A percentile compares a stretch with the other conserved stretches of the same genome.
phyloP scores from a whole-genome alignment of 768 basidiomycete genomes.

The Sutorius australiensis region DNA sequence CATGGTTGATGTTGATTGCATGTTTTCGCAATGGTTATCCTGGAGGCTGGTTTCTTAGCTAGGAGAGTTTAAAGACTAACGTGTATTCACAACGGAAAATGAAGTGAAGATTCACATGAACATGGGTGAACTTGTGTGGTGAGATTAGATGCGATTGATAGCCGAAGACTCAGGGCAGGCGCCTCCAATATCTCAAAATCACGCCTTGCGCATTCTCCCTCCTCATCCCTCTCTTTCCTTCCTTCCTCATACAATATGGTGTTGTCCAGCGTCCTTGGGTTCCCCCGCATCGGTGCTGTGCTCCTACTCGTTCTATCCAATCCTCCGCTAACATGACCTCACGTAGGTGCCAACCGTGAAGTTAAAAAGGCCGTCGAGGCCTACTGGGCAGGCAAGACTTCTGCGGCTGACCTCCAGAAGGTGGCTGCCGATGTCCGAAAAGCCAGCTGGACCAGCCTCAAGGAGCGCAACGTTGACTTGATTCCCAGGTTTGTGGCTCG shows the following conservation, averaged over 20 bases:
- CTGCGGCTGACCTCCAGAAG: slow-evolving; percentile 84
- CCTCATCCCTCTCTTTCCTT: slow-evolving; percentile 11
- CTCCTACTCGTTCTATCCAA: not conserved
- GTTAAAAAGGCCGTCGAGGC: slow-evolving; percentile 98
- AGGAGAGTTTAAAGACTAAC: not conserved
- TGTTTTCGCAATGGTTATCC: not conserved
- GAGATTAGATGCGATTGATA: slow-evolving; percentile 26
- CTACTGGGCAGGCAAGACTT: slow-evolving; percentile 93
- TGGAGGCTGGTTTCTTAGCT: not conserved
- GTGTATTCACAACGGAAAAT: slow-evolving; percentile 1
- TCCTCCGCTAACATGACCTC: slow-evolving; percentile 1
- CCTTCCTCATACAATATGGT: slow-evolving; percentile 51
- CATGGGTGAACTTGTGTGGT: slow-evolving; percentile 4
- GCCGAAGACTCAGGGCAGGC: slow-evolving; percentile 34
- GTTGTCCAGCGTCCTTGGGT: slow-evolving; percentile 81
- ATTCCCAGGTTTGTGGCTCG: slow-evolving; percentile 72
- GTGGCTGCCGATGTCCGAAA: slow-evolving; percentile 85
- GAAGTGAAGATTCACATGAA: slow-evolving; percentile 14
- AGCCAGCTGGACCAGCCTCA: slow-evolving; percentile 82
- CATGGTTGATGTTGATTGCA: not conserved
- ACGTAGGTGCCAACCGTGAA: slow-evolving; percentile 84
- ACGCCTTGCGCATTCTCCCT: slow-evolving; percentile 1
- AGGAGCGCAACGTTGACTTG: slow-evolving; percentile 81
- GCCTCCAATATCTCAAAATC: slow-evolving; percentile 28
- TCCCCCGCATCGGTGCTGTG: slow-evolving; percentile 71